Conservation (phyloP, 176 grass and related monocot genomes). For the Musa troglodytarum region DNA sequence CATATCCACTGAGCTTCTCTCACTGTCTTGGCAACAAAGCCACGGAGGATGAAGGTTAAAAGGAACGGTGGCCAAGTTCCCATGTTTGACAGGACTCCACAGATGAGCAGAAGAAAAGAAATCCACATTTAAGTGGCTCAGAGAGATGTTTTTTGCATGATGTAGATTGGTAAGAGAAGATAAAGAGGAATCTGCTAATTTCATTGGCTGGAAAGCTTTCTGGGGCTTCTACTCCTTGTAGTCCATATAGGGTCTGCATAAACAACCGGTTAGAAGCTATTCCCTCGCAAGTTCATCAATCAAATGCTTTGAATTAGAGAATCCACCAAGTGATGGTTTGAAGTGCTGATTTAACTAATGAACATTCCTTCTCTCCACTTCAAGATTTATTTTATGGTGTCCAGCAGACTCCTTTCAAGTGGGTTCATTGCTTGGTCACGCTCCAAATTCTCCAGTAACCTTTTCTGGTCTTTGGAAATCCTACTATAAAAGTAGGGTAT, state of each 20-base stretch:
- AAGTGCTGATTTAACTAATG: constrained; percentile 14
- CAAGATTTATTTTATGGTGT: background rate
- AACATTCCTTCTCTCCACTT: background rate
- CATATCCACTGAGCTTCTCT: too few relatives aligned
- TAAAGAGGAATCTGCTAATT: constrained; percentile 55
- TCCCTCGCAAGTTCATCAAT: constrained; percentile 32
- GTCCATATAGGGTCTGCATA: constrained; percentile 5
- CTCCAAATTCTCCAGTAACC: background rate
- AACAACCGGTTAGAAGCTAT: background rate
- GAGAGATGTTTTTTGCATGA: too few relatives aligned
- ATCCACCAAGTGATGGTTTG: constrained; percentile 11
- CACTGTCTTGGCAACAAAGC: too few relatives aligned
- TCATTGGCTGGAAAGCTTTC: constrained; percentile 46
- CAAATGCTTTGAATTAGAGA: constrained; percentile 28
- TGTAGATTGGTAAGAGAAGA: background rate
- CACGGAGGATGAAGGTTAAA: too few relatives aligned
- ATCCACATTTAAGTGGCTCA: too few relatives aligned
- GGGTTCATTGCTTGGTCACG: background rate
- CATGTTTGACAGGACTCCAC: too few relatives aligned
- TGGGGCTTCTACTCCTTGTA: constrained; percentile 13
- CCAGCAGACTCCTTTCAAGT: background rate
- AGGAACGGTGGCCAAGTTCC: too few relatives aligned
- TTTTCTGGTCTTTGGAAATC: background rate
- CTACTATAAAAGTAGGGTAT: background rate
- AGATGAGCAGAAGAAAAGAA: too few relatives aligned